Base-by-base conservation (phyloP, 2,329 filamentous ascomycete species). In the Purpureocillium lavendulum region DNA sequence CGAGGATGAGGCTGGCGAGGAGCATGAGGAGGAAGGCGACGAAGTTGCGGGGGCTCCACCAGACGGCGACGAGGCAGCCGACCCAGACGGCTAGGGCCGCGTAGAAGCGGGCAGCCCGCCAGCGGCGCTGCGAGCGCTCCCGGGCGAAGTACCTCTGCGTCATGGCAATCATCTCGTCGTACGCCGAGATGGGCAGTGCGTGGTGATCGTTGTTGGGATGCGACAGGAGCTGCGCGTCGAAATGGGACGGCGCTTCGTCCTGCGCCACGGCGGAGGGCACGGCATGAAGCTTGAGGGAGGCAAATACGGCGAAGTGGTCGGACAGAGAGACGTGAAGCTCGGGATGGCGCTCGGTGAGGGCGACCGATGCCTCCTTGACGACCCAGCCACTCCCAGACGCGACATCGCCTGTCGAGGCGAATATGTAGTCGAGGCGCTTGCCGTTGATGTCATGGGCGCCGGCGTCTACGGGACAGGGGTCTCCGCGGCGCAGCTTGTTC, bases 401-500 rank as follows among this genome's bases (percentile, higher is more conserved):
- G 35, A 50, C 40, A 48, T 56, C 48, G 11, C 70, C 74, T 11
- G 75, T 73, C 2, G 75, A 77, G 49, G 87, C 82, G 62, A 98
- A 97, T 54, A 98, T 84, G 62, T 98, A 98, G 63, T 98, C 92
- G 35, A 97, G 73, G 16, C 92, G 73, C 59, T 95, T 90, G n/a
- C 84, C 90, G 17, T 69, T 71, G 0, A 77, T 78, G 56, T 96
- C 89, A 4, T 70, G 61, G 0, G 77, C 75, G 35, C 82, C 72
- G 0, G 75, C 72, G n/a, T 82, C 69, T 7, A 94, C 70, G 28
- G 57, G 52, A 31, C 80, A 69, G 11, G 61, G 51, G 34, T 76
- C 75, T 13, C 74, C 74, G 32, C 74, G 75, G 10, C 73, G 72
- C 3, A 94, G 66, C 6, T 71, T 71, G 53, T 83, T 84, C 58